Evolutionary conservation across 495 filamentous ascomycete genomes (phyloP).

Genomic region (Aspergillus bertholletiae): DNA sequence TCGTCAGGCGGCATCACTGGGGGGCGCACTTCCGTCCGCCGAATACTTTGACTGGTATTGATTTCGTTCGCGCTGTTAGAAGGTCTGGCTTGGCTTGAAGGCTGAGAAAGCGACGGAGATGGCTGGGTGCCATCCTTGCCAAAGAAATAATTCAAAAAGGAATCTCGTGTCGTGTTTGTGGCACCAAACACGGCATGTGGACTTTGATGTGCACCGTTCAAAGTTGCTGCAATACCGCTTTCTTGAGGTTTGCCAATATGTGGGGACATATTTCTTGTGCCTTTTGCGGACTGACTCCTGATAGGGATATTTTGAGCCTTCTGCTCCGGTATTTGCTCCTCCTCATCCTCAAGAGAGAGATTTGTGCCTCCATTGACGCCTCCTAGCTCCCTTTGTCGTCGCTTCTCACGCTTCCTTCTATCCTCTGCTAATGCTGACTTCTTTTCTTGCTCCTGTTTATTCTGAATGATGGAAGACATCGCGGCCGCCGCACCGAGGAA

Average conservation of each 20-base stretch:
- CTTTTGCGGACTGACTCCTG: conserved; percentile 57
- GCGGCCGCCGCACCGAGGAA: conserved; percentile 97
- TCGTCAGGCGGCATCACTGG: conserved; percentile 39
- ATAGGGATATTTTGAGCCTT: conserved; percentile 52
- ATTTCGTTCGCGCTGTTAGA: conserved; percentile 72
- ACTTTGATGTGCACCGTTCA: conserved; percentile 63
- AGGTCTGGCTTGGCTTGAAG: conserved; percentile 54
- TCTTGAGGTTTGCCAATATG: conserved; percentile 60
- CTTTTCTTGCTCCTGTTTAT: conserved; percentile 89
- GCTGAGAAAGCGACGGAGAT: conserved; percentile 26
- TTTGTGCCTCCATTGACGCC: conserved; percentile 69
- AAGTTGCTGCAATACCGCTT: conserved; percentile 57
- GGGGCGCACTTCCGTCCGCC: conserved; percentile 62
- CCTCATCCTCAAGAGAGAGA: conserved; percentile 72
- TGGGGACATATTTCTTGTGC: conserved; percentile 74
- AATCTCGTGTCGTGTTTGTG: conserved; percentile 62
- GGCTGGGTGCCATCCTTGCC: conserved; percentile 76
- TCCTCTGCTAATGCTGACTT: conserved; percentile 78
- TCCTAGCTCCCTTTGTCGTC: conserved; percentile 75
- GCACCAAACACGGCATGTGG: conserved; percentile 62
- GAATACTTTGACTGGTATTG: conserved; percentile 77
- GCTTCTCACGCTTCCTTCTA: conserved; percentile 74
- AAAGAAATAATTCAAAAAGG: conserved; percentile 98
- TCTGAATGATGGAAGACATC: conserved; percentile 92
- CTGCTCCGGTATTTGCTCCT: conserved; percentile 44